These are phyloP conservation scores for Knufia fluminis DNA, from an alignment of 2,329 filamentous ascomycete species.

Conservation along the genomic window DNA sequence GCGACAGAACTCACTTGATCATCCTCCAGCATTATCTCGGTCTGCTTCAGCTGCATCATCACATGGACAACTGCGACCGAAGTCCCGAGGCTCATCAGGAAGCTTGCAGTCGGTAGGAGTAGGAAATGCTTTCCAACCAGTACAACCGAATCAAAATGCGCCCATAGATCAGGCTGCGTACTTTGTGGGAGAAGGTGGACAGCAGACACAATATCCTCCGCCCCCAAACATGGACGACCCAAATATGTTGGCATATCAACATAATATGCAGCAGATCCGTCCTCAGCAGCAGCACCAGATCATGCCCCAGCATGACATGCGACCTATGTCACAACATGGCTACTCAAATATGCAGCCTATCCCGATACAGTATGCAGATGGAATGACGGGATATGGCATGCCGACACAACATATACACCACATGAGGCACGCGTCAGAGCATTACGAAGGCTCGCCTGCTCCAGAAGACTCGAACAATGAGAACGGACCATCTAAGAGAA, in stretches of 20 bases:
- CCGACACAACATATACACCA: conserved; percentile 29
- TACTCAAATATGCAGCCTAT: conserved; percentile 25
- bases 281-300: conserved; percentile 4
- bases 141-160: conserved; percentile 27
- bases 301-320: conserved; percentile 17
- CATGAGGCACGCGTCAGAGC: conserved; percentile 22
- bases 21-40: conserved; percentile 26
- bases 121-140: conserved; percentile 20
- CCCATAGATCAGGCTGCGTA: conserved; percentile 18
- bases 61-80: conserved; percentile 32
- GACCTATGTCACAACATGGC: conserved; percentile 18
- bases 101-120: conserved; percentile 38
- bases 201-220: conserved; percentile 5
- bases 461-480: conserved; percentile 37
- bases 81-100: conserved; percentile 39
- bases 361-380: conserved; percentile 33
- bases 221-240: conserved; percentile 5
- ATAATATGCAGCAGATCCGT: conserved; percentile 8
- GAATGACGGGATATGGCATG: conserved; percentile 29
- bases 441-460: conserved; percentile 30
- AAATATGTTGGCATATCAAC: conserved; percentile 14
- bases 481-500: conserved; percentile 31
- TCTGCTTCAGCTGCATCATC: conserved; percentile 32
- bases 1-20: conserved; percentile 5
- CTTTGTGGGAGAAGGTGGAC: conserved; percentile 15